phyloP scores from a whole-genome alignment of 768 basidiomycete species.

The Chalciporus piperatus region DNA sequence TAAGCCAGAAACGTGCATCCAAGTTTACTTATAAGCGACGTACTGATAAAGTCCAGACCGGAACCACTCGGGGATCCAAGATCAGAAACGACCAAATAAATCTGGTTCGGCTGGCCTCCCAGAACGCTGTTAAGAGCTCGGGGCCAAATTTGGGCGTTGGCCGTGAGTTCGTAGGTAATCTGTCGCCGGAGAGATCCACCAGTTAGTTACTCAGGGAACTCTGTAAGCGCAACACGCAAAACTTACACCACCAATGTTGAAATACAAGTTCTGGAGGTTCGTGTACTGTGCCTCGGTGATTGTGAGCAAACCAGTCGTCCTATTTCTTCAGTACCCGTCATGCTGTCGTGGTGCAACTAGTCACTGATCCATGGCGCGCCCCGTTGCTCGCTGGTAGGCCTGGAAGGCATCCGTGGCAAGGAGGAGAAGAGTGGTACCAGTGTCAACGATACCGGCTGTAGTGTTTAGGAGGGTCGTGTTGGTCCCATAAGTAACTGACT shows the following conservation, averaged over 20 bases:
- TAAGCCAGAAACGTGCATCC: neutral
- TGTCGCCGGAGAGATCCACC: conserved; percentile 22
- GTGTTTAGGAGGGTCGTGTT: conserved; percentile 31
- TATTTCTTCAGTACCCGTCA: conserved; percentile 16
- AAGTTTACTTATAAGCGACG: conserved; percentile 15
- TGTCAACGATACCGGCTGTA: conserved; percentile 51
- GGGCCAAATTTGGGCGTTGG: conserved; percentile 73
- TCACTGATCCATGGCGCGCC: conserved; percentile 49
- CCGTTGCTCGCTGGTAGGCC: conserved; percentile 51
- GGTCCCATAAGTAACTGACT: conserved; percentile 35
- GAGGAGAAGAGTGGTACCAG: conserved; percentile 52
- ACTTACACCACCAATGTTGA: conserved; percentile 46
- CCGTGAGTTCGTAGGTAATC: conserved; percentile 52
- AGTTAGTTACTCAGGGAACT: too few species aligned
- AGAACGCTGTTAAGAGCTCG: conserved; percentile 53
- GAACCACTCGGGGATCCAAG: conserved; percentile 48
- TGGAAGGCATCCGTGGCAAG: conserved; percentile 60
- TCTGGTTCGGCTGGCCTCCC: conserved; percentile 47
- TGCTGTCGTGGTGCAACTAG: conserved; percentile 5
- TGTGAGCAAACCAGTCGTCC: conserved; percentile 54
- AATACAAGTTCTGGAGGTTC: conserved; percentile 49
- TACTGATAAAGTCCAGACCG: conserved; percentile 67
- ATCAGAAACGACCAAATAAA: conserved; percentile 58
- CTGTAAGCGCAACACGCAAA: neutral
- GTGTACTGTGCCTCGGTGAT: conserved; percentile 50